A percentile compares a stretch with the other conserved stretches of the same genome.
Conservation (phyloP, 2,329 filamentous ascomycete genomes). For the Samsoniella hepiali region DNA sequence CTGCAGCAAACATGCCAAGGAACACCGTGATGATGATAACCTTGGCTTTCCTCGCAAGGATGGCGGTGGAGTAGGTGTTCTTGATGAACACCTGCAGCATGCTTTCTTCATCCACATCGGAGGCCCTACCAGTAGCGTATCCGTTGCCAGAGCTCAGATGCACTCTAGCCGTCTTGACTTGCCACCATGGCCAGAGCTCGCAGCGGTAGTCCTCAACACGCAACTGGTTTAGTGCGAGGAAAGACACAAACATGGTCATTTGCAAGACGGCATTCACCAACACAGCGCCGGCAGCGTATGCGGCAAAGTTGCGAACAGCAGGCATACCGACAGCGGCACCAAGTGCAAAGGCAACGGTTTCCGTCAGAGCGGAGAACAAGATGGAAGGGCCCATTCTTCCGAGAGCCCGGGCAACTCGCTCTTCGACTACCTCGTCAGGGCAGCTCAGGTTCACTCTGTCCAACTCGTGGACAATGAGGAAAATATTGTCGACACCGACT, state of each 20-base stretch:
- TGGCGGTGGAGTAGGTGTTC: conserved; percentile 77
- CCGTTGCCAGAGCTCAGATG: conserved; percentile 60
- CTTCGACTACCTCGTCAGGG: conserved; percentile 81
- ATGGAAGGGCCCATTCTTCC: conserved; percentile 97
- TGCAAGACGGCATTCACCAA: conserved; percentile 97
- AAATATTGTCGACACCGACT: conserved; percentile 98
- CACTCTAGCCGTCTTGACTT: conserved; percentile 69
- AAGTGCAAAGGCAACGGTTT: conserved; percentile 89
- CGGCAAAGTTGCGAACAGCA: conserved; percentile 93
- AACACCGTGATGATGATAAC: conserved; percentile 74
- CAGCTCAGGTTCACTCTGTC: conserved; percentile 91
- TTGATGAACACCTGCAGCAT: conserved; percentile 83
- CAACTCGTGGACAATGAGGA: conserved; percentile 96
- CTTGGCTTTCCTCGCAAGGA: conserved; percentile 80
- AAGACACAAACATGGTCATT: conserved; percentile 93
- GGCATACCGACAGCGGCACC: conserved; percentile 97
- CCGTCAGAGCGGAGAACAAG: conserved; percentile 87
- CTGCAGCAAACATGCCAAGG: conserved; percentile 81
- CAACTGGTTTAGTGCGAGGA: conserved; percentile 85
- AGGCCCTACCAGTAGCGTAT: conserved; percentile 53
- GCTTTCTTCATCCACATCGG: conserved; percentile 80
- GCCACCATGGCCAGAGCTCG: conserved; percentile 88
- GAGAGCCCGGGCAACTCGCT: conserved; percentile 81
- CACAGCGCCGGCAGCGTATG: conserved; percentile 93
- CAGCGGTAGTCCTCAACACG: conserved; percentile 84